These are phyloP conservation scores for Kurtzmaniella quercitrusa DNA, from an alignment of 1,139 yeast genomes.

Conservation along the genomic window DNA sequence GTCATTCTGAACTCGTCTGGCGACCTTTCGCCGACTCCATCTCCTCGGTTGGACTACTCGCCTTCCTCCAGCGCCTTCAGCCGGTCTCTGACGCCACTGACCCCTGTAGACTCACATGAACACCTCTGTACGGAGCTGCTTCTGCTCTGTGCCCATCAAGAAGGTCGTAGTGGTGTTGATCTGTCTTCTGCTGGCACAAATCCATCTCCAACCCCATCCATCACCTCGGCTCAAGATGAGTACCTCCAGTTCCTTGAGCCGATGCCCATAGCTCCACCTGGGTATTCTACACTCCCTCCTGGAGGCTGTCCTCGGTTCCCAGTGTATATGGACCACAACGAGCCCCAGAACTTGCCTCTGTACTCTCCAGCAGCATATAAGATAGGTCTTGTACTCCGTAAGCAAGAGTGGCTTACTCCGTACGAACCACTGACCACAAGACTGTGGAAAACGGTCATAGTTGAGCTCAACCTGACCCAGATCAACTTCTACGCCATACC, in stretches of 20 bases:
- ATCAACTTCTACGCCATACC: constrained; percentile 55
- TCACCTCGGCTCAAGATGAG: constrained; percentile 13
- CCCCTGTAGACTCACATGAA: background rate
- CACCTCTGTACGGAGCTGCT: background rate
- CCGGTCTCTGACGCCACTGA: background rate
- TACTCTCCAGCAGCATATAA: constrained; percentile 59
- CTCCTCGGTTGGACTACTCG: background rate
- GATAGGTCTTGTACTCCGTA: constrained; percentile 48
- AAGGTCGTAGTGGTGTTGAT: no score
- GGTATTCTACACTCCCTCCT: constrained; percentile 39
- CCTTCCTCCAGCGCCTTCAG: background rate
- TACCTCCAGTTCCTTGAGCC: constrained; percentile 46
- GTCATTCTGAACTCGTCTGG: background rate
- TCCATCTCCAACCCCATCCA: background rate
- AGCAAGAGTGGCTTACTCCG: constrained; percentile 65
- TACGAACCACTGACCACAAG: constrained; percentile 57
- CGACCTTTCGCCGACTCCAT: background rate
- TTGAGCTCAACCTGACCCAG: constrained; percentile 75
- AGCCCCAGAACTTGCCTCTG: constrained; percentile 7
- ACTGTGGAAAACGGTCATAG: constrained; percentile 58
- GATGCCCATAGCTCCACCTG: constrained; percentile 46
- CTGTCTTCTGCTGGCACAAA: background rate
- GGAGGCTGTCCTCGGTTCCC: constrained; percentile 54
- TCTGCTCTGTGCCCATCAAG: background rate
- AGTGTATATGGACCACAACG: constrained; percentile 15